These are phyloP conservation scores for Citrus inodora DNA, from an alignment of 345 rosid species.

Conservation along the genomic window DNA sequence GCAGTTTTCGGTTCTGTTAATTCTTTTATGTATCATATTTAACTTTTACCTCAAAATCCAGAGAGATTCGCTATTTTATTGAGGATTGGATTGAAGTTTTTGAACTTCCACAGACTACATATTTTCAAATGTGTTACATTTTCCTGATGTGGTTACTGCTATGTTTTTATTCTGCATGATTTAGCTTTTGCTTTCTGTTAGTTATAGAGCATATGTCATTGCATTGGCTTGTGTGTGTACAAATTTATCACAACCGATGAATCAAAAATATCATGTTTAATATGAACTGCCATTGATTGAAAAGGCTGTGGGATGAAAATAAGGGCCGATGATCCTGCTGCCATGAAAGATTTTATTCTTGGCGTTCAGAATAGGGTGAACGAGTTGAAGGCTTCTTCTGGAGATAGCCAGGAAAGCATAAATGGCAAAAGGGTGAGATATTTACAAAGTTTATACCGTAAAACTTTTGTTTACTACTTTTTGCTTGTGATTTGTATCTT, in stretches of 20 bases:
- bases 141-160: neutral
- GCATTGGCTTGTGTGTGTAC: neutral
- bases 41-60: neutral
- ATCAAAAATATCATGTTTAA: neutral
- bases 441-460: neutral
- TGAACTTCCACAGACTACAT: neutral
- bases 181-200: neutral
- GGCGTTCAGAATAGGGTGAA: constrained; percentile 72
- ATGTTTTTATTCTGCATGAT: neutral
- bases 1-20: neutral
- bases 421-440: constrained; percentile 56
- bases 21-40: neutral
- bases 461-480: neutral
- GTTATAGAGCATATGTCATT: constrained; percentile 1
- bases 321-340: constrained; percentile 80
- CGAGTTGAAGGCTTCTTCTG: constrained; percentile 57
- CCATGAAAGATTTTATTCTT: constrained; percentile 80
- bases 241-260: neutral
- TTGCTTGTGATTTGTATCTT: constrained; percentile 8
- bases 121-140: neutral
- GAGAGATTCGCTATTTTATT: neutral
- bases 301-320: constrained; percentile 96
- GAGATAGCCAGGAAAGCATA: constrained; percentile 37
- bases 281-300: constrained; percentile 7
- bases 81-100: neutral